Evolutionary conservation across 768 basidiomycete genomes (phyloP), one percentile per base, ranked within the genome.

Genomic region (Neoboletus subvelutipes): DNA sequence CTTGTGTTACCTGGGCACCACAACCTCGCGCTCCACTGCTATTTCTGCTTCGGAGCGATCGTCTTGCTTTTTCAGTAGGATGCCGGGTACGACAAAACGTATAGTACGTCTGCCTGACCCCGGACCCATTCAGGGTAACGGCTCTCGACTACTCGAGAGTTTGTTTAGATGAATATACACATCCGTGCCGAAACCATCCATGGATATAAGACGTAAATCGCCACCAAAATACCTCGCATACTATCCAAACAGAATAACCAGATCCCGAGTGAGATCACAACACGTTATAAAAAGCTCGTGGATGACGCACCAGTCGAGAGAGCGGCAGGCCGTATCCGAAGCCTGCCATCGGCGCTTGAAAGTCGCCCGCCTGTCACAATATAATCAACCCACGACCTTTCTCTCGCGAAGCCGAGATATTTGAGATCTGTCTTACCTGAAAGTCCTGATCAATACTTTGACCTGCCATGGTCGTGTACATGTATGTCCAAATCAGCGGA

Each of bases 321-420:
- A 98, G 78, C 1, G 96, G 96, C 7, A 98, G 71, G 0, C 96
- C 96, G 70, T 98, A 98, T 7, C 92, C 91, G 62, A 90, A 97
- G 1, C 97, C 96, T 37, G 96, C 96, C 94, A 98, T 95, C 0
- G 96, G 96, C 2, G 96, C 96, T 70, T 93, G 89, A 73, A 98
- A 98, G 71, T 98, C 94, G 53, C 84, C 87, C 43, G 84, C 87
- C 60, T 87, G 40, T 54, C n/a, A 40, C 1, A 18, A 31, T 20
- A 24, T 39, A 11, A 45, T 65, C 18, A 58, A n/a, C 11, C 10
- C 8, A 31, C 12, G 26, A 11, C 28, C 24, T 31, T 12, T 42
- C 22, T 29, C 11, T 5, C 3, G 0, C 4, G 11, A 22, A 5
- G n/a, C 13, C 9, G 1, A 33, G 8, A n/a, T 20, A 48, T 12